Evolutionary conservation across 257 asterid genomes (phyloP), one percentile per base, ranked within the genome.

Genomic region (Galeopsis tetrahit): DNA sequence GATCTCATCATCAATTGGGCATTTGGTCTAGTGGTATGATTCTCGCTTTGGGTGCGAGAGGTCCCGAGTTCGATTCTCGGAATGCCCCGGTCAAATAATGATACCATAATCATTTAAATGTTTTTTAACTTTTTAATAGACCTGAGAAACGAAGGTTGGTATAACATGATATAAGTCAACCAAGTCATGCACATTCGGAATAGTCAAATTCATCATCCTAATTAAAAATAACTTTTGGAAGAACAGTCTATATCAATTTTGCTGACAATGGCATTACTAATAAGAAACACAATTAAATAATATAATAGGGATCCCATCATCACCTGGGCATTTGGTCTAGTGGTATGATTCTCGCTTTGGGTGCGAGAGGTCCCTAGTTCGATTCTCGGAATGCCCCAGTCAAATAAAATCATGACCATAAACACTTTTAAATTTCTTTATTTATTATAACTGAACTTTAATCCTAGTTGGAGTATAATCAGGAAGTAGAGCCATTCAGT

Each of bases 21-120:
- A 85, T 86, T 86, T 86, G 95, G 95, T 88, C 96, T 92, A 86
- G 96, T 92, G 90, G 91, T 87, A 90, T 88, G 93, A 88, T 90
- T 88, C 96, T 86, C 89, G 85, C 93, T 93, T 90, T 75, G 91
- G 96, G 96, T 82, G 96, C 86, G 88, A 88, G 96, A 85, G 92
- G 96, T 85, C 90, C 87, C 79, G 83, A 85, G 90, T 85, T 90
- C 82, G 81, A 93, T 90, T 90, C 90, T 93, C 85, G 83, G 85
- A 86, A 84, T 86, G 58, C 55, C 55, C 48, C 57, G 2, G 57
- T 38, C 59, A 40, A 64, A 39, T 36, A 36, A 64, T 40, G 17
- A 28, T 3, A 52, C 6, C 59, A 15, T 52, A 46, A 46, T 10
- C 52, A 43, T 32, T 43, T 10, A 42, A 28, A 46, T 38, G 21